phyloP scores from a whole-genome alignment of 83 land plant species.

The Picea abies region DNA sequence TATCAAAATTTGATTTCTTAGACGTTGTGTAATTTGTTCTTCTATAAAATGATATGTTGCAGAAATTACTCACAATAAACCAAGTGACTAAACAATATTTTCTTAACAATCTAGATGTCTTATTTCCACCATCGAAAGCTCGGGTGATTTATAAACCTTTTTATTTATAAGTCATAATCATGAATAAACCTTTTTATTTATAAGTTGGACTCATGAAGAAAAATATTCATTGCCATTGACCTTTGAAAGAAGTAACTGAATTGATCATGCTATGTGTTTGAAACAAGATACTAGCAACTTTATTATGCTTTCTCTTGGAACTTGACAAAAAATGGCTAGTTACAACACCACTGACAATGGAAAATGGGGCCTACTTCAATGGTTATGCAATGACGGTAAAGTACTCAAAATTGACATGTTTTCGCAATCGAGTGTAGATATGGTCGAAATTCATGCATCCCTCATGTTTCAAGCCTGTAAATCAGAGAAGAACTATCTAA shows the following conservation, averaged over 20 bases:
- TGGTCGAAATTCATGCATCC: slow-evolving; percentile 23
- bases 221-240: neutral
- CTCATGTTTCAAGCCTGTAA: slow-evolving; percentile 13
- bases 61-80: neutral
- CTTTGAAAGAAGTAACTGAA: neutral
- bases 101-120: too few relatives aligned
- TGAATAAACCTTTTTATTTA: too few relatives aligned
- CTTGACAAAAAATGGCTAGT: slow-evolving; percentile 1
- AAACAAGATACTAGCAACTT: slow-evolving; percentile 9
- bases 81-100: neutral
- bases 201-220: too few relatives aligned
- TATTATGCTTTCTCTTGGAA: slow-evolving; percentile 26
- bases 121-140: neutral
- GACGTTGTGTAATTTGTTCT: neutral
- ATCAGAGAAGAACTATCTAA: slow-evolving; percentile 10
- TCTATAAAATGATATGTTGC: neutral
- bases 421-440: slow-evolving; percentile 23
- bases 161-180: neutral
- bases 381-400: slow-evolving; percentile 20
- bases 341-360: slow-evolving; percentile 13
- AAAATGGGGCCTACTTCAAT: slow-evolving; percentile 20
- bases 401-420: slow-evolving; percentile 17
- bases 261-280: neutral
- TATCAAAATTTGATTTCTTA: too few relatives aligned
- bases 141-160: neutral